A percentile compares a stretch with the other conserved stretches of the same genome.
phyloP scores from a whole-genome alignment of 2,329 filamentous ascomycete genomes.

The Ceratocystiopsis sp. region DNA sequence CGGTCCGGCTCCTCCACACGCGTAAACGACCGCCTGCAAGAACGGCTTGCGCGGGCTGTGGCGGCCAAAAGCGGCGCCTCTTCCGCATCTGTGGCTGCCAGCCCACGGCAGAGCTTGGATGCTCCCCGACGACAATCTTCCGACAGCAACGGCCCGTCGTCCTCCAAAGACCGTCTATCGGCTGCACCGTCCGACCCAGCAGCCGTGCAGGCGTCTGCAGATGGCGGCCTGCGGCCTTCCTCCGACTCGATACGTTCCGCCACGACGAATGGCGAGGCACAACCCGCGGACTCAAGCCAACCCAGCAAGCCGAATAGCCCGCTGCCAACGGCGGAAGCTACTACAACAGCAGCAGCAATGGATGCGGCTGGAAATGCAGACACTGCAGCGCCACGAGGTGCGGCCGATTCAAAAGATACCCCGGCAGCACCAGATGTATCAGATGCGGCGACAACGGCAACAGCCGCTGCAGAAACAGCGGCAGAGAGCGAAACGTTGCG shows the following conservation, averaged over 20 bases:
- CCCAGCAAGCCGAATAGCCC: too few relatives aligned
- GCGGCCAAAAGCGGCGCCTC: slow-evolving; percentile 44
- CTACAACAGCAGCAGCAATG: too few relatives aligned
- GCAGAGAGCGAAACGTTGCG: too few relatives aligned
- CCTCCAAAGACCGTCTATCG: slow-evolving; percentile 3
- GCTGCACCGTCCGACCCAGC: not conserved
- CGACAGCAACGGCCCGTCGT: slow-evolving; percentile 12
- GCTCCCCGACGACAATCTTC: slow-evolving; percentile 15
- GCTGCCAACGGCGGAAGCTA: not conserved
- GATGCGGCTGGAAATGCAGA: too few relatives aligned
- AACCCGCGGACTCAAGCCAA: too few relatives aligned
- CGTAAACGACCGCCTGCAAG: slow-evolving; percentile 70
- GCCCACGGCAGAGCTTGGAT: slow-evolving; percentile 26
- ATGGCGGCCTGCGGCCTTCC: too few relatives aligned
- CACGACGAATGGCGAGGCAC: too few relatives aligned
- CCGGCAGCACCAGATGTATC: not conserved
- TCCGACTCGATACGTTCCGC: too few relatives aligned
- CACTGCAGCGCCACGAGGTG: too few relatives aligned
- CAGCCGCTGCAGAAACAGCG: not conserved
- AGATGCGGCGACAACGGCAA: not conserved
- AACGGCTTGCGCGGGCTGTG: slow-evolving; percentile 74
- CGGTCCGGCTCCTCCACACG: slow-evolving; percentile 46
- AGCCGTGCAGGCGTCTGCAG: too few relatives aligned
- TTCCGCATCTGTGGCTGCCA: slow-evolving; percentile 25
- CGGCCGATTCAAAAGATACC: not conserved